Conservation (phyloP, 805 yeast species). For the Yamadazyma paraphyllophila region DNA sequence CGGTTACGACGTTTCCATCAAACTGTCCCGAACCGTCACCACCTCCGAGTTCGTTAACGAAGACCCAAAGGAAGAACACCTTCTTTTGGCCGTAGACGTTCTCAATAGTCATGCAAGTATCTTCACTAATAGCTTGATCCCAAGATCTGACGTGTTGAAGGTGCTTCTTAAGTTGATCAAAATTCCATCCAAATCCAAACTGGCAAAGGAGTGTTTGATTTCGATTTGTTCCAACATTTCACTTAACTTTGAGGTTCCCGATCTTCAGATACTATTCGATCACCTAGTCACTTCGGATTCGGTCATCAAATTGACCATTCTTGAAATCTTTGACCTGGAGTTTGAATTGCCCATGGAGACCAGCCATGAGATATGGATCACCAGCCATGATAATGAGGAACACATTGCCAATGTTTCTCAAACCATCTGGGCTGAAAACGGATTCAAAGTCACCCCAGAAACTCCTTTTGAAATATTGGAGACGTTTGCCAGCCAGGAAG, state of each 20-base stretch:
- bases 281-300: constrained; percentile 58
- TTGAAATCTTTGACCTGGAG: constrained; percentile 86
- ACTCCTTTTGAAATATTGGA: constrained; percentile 45
- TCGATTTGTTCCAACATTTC: constrained; percentile 77
- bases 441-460: constrained; percentile 44
- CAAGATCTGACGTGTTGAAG: constrained; percentile 62
- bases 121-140: constrained; percentile 64
- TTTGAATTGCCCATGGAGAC: constrained; percentile 52
- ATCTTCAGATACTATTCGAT: constrained; percentile 56
- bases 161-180: constrained; percentile 66
- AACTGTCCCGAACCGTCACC: constrained; percentile 45
- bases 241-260: constrained; percentile 53
- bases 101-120: constrained; percentile 65
- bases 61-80: constrained; percentile 84
- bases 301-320: constrained; percentile 73
- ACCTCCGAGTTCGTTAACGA: constrained; percentile 76
- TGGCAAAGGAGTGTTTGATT: constrained; percentile 79
- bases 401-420: constrained; percentile 62
- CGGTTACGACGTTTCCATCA: constrained; percentile 59
- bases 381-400: constrained; percentile 70
- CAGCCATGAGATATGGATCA: constrained; percentile 73
- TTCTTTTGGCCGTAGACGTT: constrained; percentile 73
- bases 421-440: constrained; percentile 84
- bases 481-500: constrained; percentile 48
- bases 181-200: constrained; percentile 73